Conservation (phyloP, 495 filamentous ascomycete genomes). For the Tuber brumale region DNA sequence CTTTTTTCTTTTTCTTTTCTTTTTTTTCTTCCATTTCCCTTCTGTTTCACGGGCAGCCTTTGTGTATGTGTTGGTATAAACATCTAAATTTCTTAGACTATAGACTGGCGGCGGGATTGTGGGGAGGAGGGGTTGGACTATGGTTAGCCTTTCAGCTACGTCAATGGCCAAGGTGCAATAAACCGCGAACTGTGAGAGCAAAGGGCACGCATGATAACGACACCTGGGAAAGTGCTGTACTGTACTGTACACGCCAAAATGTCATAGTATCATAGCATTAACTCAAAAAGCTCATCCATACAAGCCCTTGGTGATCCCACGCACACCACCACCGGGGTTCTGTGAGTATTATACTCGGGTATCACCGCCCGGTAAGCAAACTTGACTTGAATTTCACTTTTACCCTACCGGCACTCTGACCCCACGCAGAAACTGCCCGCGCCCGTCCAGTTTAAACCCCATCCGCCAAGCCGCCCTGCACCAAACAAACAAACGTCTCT, state of each 20-base stretch:
- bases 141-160: neutral
- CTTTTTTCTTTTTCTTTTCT: neutral
- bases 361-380: neutral
- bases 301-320: neutral
- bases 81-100: neutral
- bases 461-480: too few relatives aligned
- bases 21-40: neutral
- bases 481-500: too few relatives aligned
- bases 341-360: too few relatives aligned
- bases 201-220: neutral
- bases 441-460: neutral
- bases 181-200: neutral
- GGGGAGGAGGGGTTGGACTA: neutral
- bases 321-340: neutral
- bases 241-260: neutral
- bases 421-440: slow-evolving; percentile 28
- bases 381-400: neutral
- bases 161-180: neutral
- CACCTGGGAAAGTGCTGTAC: neutral
- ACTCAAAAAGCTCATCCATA: neutral
- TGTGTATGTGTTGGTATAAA: neutral
- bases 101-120: neutral
- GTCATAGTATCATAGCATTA: neutral
- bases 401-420: neutral
- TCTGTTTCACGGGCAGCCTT: neutral